These are phyloP conservation scores for Poterioochromonas sp. DNA, from an alignment of 352 stramenopile species.

Conservation along the genomic window DNA sequence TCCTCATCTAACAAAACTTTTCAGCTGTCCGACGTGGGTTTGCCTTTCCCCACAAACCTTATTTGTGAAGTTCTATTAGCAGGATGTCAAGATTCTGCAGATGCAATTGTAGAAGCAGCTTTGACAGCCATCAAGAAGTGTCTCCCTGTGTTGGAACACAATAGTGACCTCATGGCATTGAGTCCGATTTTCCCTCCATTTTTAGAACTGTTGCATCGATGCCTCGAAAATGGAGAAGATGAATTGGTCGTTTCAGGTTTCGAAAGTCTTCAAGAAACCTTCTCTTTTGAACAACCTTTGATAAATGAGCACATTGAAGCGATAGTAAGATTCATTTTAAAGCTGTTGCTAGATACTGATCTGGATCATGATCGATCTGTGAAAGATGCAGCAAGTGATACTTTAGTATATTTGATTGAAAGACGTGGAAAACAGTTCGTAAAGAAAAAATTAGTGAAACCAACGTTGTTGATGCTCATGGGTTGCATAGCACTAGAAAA, in stretches of 20 bases:
- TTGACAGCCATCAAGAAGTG: slow-evolving; percentile 41
- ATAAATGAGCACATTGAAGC: neutral
- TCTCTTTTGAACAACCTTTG: neutral
- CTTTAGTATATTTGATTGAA: slow-evolving; percentile 58
- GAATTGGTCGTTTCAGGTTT: slow-evolving; percentile 56
- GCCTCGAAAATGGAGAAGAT: slow-evolving; percentile 51
- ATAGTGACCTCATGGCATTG: slow-evolving; percentile 53
- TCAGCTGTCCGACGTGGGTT: neutral
- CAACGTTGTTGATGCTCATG: neutral
- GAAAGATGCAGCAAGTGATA: slow-evolving; percentile 41
- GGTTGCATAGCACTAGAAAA: slow-evolving; percentile 26
- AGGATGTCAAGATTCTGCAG: slow-evolving; percentile 49
- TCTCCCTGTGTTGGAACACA: slow-evolving; percentile 45
- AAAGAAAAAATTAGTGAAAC: neutral
- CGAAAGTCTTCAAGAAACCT: slow-evolving; percentile 67
- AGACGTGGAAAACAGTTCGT: neutral
- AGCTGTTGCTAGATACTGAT: neutral
- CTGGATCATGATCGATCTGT: slow-evolving; percentile 18
- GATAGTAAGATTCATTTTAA: neutral
- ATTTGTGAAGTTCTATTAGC: slow-evolving; percentile 51
- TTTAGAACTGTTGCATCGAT: slow-evolving; percentile 54
- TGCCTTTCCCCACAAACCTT: slow-evolving; percentile 34
- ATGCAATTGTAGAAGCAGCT: slow-evolving; percentile 55
- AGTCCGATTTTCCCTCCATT: slow-evolving; percentile 52
- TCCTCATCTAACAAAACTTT: neutral